A percentile compares a stretch with the other conserved stretches of the same genome.
These are phyloP conservation scores for Ceratocystiopsis minuta DNA, from an alignment of 2,329 filamentous ascomycete species.

Conservation along the genomic window DNA sequence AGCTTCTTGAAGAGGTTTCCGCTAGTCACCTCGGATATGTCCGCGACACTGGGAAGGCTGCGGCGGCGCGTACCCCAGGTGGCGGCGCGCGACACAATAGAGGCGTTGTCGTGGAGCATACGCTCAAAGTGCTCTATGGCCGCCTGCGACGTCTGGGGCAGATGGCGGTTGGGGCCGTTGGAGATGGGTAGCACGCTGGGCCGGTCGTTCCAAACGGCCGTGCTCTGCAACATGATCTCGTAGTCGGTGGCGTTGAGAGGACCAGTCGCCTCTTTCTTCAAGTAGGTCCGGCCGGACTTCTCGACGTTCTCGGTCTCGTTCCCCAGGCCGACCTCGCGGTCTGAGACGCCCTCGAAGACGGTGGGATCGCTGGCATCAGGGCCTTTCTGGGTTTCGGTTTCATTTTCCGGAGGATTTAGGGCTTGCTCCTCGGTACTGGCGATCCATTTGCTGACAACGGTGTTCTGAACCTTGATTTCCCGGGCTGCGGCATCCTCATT, in stretches of 20 bases:
- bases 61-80: constrained; percentile 53
- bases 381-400: too few species aligned
- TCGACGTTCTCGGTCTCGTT: constrained; percentile 31
- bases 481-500: constrained; percentile 29
- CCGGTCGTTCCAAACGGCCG: constrained; percentile 30
- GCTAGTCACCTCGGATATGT: constrained; percentile 40
- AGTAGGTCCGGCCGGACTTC: constrained; percentile 32
- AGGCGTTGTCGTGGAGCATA: constrained; percentile 36
- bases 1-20: constrained; percentile 47
- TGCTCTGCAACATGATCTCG: constrained; percentile 28
- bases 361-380: not conserved
- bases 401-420: not conserved
- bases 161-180: constrained; percentile 16
- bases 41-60: constrained; percentile 40
- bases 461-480: constrained; percentile 27
- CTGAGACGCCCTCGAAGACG: constrained; percentile 19
- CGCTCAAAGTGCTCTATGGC: constrained; percentile 35
- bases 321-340: constrained; percentile 26
- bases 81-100: constrained; percentile 42
- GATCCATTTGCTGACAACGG: constrained; percentile 33
- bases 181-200: constrained; percentile 29
- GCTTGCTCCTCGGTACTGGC: constrained; percentile 12
- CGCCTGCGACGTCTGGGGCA: constrained; percentile 32
- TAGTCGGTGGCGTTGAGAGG: constrained; percentile 28
- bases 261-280: constrained; percentile 19